Evolutionary conservation across 2,329 filamentous ascomycete genomes (phyloP).

Genomic region (Cladophialophora exuberans): DNA sequence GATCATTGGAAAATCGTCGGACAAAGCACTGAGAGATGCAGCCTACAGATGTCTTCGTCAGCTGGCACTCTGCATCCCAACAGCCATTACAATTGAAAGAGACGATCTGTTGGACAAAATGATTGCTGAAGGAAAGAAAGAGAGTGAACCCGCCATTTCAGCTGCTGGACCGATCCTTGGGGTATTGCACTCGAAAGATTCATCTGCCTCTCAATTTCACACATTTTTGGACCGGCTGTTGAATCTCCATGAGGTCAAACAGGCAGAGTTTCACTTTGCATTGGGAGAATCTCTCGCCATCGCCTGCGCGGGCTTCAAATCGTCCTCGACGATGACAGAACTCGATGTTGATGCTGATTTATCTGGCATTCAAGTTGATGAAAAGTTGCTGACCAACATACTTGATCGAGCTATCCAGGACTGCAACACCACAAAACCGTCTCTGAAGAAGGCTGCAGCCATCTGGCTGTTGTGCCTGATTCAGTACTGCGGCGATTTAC

Average conservation of each 20-base stretch:
- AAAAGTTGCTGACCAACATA: slow-evolving; percentile 54
- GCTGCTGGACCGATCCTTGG: slow-evolving; percentile 70
- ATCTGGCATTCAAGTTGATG: slow-evolving; percentile 41
- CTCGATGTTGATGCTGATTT: slow-evolving; percentile 70
- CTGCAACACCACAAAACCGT: slow-evolving; percentile 83
- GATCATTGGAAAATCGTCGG: slow-evolving; percentile 58
- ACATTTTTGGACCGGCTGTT: slow-evolving; percentile 71
- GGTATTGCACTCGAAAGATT: slow-evolving; percentile 48
- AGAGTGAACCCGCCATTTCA: slow-evolving; percentile 80
- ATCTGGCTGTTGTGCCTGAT: slow-evolving; percentile 94
- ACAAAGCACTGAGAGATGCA: slow-evolving; percentile 61
- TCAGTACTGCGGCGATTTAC: slow-evolving; percentile 83
- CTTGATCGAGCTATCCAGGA: slow-evolving; percentile 75
- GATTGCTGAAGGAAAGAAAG: slow-evolving; percentile 71
- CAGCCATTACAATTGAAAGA: slow-evolving; percentile 35
- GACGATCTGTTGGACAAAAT: slow-evolving; percentile 65
- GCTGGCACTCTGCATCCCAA: slow-evolving; percentile 59
- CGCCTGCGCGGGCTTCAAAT: slow-evolving; percentile 78
- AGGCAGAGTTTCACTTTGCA: slow-evolving; percentile 85
- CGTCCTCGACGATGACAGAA: slow-evolving; percentile 73
- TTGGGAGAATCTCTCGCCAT: slow-evolving; percentile 86
- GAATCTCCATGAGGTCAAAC: slow-evolving; percentile 78
- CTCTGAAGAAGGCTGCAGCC: slow-evolving; percentile 85
- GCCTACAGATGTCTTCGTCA: slow-evolving; percentile 63
- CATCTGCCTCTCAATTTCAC: slow-evolving; percentile 37